A percentile compares a stretch with the other conserved stretches of the same genome.
Evolutionary conservation across 148 eudicot genomes (phyloP).

Genomic region (Talinum fruticosum): DNA sequence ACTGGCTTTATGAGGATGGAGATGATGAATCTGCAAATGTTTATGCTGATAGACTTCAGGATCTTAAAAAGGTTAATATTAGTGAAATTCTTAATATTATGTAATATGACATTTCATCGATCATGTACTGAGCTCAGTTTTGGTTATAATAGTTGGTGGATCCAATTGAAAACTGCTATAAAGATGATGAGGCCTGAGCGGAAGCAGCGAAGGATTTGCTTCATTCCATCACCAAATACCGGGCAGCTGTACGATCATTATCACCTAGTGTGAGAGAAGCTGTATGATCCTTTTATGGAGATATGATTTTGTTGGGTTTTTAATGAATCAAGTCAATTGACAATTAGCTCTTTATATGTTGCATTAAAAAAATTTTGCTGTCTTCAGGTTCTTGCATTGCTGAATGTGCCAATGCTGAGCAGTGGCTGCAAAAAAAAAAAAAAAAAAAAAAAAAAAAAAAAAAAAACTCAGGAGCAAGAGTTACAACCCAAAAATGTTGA

Average conservation of each 20-base stretch:
- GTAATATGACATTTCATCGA: not conserved
- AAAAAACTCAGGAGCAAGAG: constrained; percentile 50
- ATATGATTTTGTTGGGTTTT: not conserved
- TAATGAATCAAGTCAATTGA: not conserved
- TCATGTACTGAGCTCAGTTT: constrained; percentile 10
- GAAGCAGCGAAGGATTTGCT: constrained; percentile 46
- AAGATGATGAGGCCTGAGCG: constrained; percentile 70
- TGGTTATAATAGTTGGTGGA: constrained; percentile 55
- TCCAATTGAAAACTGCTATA: constrained; percentile 72
- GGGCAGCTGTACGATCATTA: constrained; percentile 41
- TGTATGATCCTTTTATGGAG: constrained; percentile 39
- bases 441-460: constrained; percentile 36
- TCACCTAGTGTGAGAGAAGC: constrained; percentile 50
- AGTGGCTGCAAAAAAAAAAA: constrained; percentile 52
- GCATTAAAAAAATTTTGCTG: constrained; percentile 14
- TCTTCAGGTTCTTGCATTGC: constrained; percentile 47
- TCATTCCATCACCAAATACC: constrained; percentile 41
- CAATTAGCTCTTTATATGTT: not conserved
- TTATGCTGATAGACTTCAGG: constrained; percentile 57
- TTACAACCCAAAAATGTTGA: constrained; percentile 57
- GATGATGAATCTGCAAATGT: constrained; percentile 79
- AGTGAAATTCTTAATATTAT: not conserved
- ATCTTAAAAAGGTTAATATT: constrained; percentile 58
- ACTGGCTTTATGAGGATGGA: constrained; percentile 96
- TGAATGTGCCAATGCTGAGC: constrained; percentile 57